Percentiles rank a stretch among this genome's conserved stretches.
Evolutionary conservation across 768 basidiomycete species (phyloP).

Genomic region (Tylopilus sp.): DNA sequence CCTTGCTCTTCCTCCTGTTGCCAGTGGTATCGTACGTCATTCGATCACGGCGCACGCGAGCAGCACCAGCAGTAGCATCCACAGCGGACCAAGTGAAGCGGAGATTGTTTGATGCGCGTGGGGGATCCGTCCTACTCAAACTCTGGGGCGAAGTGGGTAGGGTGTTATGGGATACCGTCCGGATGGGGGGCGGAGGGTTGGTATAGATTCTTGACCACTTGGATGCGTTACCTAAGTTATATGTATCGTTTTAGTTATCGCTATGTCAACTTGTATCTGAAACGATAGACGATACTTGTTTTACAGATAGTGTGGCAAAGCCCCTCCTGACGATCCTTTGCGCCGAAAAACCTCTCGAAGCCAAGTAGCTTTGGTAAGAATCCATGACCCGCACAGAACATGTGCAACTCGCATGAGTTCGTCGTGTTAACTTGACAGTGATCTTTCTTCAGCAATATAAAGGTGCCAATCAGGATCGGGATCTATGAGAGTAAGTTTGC

Average conservation of each 20-base stretch:
- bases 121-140: constrained; percentile 34
- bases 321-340: no score
- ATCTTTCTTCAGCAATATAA: no score
- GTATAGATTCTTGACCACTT: constrained; percentile 39
- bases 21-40: constrained; percentile 46
- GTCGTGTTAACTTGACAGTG: no score
- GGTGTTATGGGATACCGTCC: constrained; percentile 61
- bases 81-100: constrained; percentile 58
- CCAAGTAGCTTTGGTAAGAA: no score
- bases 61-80: constrained; percentile 20
- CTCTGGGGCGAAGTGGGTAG: constrained; percentile 52
- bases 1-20: constrained; percentile 39
- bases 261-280: neutral
- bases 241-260: constrained; percentile 7
- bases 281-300: neutral
- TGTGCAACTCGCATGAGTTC: no score
- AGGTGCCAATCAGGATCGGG: no score
- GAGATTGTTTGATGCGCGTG: constrained; percentile 44
- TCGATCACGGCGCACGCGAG: constrained; percentile 45
- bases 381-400: no score
- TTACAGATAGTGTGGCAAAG: no score
- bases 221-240: constrained; percentile 11
- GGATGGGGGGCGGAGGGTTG: constrained; percentile 75
- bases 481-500: no score
- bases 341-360: no score